These are phyloP conservation scores for Linnemannia exigua DNA, from an alignment of 192 early-diverging fungal species.

Conservation along the genomic window DNA sequence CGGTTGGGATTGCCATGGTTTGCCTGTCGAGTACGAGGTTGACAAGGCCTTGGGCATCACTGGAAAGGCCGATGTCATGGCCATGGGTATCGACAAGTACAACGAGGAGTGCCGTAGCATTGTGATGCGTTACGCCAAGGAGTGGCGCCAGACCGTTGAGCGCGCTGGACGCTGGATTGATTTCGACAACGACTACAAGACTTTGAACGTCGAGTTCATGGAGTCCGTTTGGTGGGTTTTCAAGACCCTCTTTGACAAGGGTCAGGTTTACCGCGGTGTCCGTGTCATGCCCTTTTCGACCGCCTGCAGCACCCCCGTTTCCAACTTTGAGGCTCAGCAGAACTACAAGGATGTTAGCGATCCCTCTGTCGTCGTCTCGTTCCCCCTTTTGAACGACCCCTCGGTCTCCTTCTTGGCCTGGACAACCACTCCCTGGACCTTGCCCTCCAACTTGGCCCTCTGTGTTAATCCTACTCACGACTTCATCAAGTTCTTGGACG, in stretches of 20 bases:
- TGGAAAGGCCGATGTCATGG: slow-evolving; percentile 89
- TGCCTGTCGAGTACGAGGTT: slow-evolving; percentile 94
- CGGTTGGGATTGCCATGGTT: slow-evolving; percentile 97
- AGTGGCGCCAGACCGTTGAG: slow-evolving; percentile 96
- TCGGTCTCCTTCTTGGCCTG: slow-evolving; percentile 88
- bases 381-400: slow-evolving; percentile 91
- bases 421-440: slow-evolving; percentile 99
- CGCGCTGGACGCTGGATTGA: slow-evolving; percentile 99
- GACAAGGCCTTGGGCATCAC: slow-evolving; percentile 93
- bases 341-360: slow-evolving; percentile 99
- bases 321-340: slow-evolving; percentile 97
- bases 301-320: slow-evolving; percentile 90
- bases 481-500: slow-evolving; percentile 96
- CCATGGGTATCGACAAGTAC: slow-evolving; percentile 97
- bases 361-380: slow-evolving; percentile 94
- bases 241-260: slow-evolving; percentile 95
- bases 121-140: slow-evolving; percentile 94
- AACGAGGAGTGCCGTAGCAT: slow-evolving; percentile 97
- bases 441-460: slow-evolving; percentile 95
- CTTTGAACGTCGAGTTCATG: slow-evolving; percentile 96
- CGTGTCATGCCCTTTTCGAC: slow-evolving; percentile 98
- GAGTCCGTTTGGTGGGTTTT: slow-evolving; percentile 99
- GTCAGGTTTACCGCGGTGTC: slow-evolving; percentile 94
- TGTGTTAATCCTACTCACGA: slow-evolving; percentile 95
- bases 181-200: slow-evolving; percentile 99